Evolutionary conservation across 306 rosid genomes (phyloP), one percentile per base, ranked within the genome.

Genomic region (Pueraria montana): DNA sequence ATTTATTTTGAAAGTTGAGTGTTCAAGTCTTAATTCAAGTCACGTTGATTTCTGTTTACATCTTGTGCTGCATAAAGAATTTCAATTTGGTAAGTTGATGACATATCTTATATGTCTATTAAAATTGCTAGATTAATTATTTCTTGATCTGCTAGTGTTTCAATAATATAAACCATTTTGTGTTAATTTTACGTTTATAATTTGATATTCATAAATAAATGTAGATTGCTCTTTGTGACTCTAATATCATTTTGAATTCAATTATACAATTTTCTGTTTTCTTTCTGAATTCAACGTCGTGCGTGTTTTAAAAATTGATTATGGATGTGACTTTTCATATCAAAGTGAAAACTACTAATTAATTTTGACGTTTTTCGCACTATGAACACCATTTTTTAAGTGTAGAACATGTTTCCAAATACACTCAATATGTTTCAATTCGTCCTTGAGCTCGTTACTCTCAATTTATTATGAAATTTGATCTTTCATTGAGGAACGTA

Each of bases 1-100:
- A 65, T 50, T 65, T 65, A 78, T 34, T 65, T 78, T 66, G 75
- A 78, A 78, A 49, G 20, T 63, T 77, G 27, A 62, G 63, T 32
- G 34, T 46, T 63, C 36, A 27, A 48, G 66, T 78, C 18, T 65
- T 38, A 38, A 38, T 38, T 50, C 18, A 42, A n/a, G 82, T 79
- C 75, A 26, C 66, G 75, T 21, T 78, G 52, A 66, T 67, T 79
- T 79, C 66, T 34, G 61, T 62, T 45, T 18, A 64, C 62, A 63
- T 26, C 72, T 23, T 46, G 38, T 8, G 0, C 23, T 30, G 14
- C 50, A 30, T 32, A 46, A 64, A 49, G 16, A 63, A 78, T 63
- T 78, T 78, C 49, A 32, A 78, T 23, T n/a, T 64, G 74, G 74
- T 24, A 14, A 20, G 8, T 56, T 55, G 16, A 6, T 30, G 5